Evolutionary conservation across 192 early-diverging fungal species (phyloP), one percentile per base, ranked within the genome.

Genomic region (Globomyces pollinis-pini): DNA sequence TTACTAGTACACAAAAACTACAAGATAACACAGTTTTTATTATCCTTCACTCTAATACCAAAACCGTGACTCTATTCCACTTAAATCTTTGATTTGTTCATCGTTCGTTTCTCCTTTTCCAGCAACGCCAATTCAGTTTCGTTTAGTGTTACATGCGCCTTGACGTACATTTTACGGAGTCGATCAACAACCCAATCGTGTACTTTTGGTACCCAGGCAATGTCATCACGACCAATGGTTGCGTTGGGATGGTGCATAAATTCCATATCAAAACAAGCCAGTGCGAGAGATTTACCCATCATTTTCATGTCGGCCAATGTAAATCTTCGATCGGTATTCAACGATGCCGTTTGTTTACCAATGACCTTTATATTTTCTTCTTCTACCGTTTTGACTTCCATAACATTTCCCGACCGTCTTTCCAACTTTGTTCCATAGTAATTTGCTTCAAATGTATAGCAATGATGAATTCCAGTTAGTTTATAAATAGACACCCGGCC

Each of bases 391-490:
- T 47, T 47, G 15, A 20, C 23, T 26, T 47, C 28, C 3, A 26
- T 28, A 1, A 26, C 23, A 26, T 47, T 28, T 7, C 23, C 23
- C 8, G 23, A 26, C 11, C 44, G 16, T 47, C 44, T 47, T 47
- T 47, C 44, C 44, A 47, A n/a, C 32, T 66, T 65, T 11, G 33
- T 50, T 35, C 65, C 39, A 38, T 56, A 57, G 45, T 66, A 66
- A 34, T 66, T 66, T 32, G 59, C 61, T 51, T 66, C 65, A 43
- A 52, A 62, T 4, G 63, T 64, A 51, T 64, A 64, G n/a, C 59
- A 59, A 21, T 64, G 63, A 3, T n/a, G 20, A 12, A 26, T 24
- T n/a, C 47, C 41, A 8, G 53, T 39, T 9, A 35, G 8, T 18
- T 47, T 20, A 29, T 64, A 64, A 13, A 64, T 34, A 7, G 53